Evolutionary conservation across 371 early-diverging fungal genomes (phyloP), one percentile per base, ranked within the genome.

Genomic region (Mortierella sp.): DNA sequence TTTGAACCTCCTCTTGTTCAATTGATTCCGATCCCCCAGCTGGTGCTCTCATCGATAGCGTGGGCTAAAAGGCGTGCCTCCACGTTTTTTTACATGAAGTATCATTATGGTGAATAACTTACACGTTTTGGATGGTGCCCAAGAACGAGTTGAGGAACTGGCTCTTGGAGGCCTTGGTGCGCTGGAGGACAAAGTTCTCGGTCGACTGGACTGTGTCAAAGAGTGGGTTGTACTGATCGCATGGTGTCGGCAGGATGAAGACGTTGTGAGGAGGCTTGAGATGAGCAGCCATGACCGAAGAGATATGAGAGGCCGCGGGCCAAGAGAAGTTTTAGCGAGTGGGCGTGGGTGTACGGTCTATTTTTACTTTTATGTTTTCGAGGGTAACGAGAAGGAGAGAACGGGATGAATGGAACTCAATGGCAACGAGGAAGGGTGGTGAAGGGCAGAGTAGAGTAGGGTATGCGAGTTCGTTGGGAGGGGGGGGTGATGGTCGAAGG

Each of bases 91-190:
- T 65, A 35, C 4, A 38, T 6, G 65, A 6, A 14, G 16, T 8
- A 51, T 51, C 41, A 58, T 10, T 29, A 29, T 12, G 3, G 4
- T 14, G 29, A 12, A 38, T 24, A 35, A 87, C 89, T 82, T 91
- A 93, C 94, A 96, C 95, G 87, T 95, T 96, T 72, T 95, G 95
- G 74, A 96, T 92, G 27, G 96, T 96, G 72, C 96, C 95, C 72
- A 96, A 88, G 38, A 96, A 91, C 83, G 92, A 93, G 82, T 81
- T 92, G 88, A 88, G 93, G 88, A 77, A 96, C 81, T 70, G 91
- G 54, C 70, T 91, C 78, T 88, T 90, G 60, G 91, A 90, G 43
- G 92, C 88, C 71, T 91, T 94, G 58, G 95, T 92, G 80, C 93
- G 94, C 81, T 96, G 96, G 29, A 95, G 88, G 38, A 93, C 88